A percentile compares a stretch with the other conserved stretches of the same genome.
Evolutionary conservation across 1,284 basidiomycete species (phyloP).

Genomic region (Trichosporon faecale): DNA sequence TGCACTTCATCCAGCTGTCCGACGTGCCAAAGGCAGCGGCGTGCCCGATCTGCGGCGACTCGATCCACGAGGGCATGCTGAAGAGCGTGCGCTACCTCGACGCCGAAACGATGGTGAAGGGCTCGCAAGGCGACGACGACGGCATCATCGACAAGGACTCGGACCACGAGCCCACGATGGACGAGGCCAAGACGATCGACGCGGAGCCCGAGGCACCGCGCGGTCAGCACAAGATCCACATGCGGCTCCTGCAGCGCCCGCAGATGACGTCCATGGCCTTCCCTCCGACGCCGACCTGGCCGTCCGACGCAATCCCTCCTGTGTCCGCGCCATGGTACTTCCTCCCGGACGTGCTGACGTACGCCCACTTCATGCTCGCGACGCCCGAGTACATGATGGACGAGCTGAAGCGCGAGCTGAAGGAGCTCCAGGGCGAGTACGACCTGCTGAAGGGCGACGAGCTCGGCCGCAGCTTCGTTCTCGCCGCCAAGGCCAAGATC

Average conservation of each 20-base stretch:
- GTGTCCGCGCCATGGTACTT: slow-evolving; percentile 90
- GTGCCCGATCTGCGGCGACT: slow-evolving; percentile 96
- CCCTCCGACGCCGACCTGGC: slow-evolving; percentile 88
- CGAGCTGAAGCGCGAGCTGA: slow-evolving; percentile 71
- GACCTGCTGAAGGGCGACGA: slow-evolving; percentile 66
- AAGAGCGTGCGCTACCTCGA: slow-evolving; percentile 72
- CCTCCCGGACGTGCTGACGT: slow-evolving; percentile 83
- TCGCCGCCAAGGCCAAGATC: slow-evolving; percentile 71
- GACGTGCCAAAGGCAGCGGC: slow-evolving; percentile 76
- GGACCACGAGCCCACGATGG: slow-evolving; percentile 13
- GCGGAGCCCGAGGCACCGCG: slow-evolving; percentile 29
- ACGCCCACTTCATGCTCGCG: slow-evolving; percentile 93
- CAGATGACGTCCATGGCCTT: slow-evolving; percentile 94
- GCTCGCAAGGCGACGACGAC: slow-evolving; percentile 32
- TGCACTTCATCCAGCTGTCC: slow-evolving; percentile 84
- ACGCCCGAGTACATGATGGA: slow-evolving; percentile 76
- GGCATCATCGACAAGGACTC: neutral
- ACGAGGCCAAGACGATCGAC: slow-evolving; percentile 50
- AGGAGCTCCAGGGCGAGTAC: slow-evolving; percentile 60
- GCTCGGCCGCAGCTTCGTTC: slow-evolving; percentile 74
- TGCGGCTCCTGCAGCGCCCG: slow-evolving; percentile 89
- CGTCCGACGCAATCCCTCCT: slow-evolving; percentile 82
- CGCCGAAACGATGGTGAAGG: slow-evolving; percentile 41
- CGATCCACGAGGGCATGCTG: slow-evolving; percentile 82
- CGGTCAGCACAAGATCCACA: slow-evolving; percentile 57